Evolutionary conservation across 352 stramenopile species (phyloP).

Genomic region (Pythium plurisporium): DNA sequence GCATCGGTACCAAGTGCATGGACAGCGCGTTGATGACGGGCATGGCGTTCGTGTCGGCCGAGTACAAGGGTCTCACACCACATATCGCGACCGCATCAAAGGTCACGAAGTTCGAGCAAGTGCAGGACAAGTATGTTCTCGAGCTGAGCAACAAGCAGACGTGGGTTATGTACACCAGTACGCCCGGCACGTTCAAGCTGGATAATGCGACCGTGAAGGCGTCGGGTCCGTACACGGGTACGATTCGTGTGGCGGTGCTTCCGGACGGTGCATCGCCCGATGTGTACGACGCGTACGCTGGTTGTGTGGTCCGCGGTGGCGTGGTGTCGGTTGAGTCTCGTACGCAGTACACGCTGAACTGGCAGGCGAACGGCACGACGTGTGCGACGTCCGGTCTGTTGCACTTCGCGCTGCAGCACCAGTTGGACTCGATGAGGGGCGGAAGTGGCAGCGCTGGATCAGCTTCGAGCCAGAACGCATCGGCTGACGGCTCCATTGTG

Average conservation of each 20-base stretch:
- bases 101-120: constrained; percentile 35
- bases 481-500: constrained; percentile 27
- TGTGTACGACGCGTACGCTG: constrained; percentile 51
- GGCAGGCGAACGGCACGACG: constrained; percentile 40
- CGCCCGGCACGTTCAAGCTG: constrained; percentile 35
- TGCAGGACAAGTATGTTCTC: constrained; percentile 50
- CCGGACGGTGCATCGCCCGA: constrained; percentile 29
- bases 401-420: constrained; percentile 66
- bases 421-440: constrained; percentile 39
- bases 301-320: constrained; percentile 53
- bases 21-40: constrained; percentile 52
- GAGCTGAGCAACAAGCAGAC: constrained; percentile 63
- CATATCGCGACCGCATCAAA: constrained; percentile 43
- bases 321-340: constrained; percentile 48
- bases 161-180: constrained; percentile 68
- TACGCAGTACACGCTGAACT: constrained; percentile 59
- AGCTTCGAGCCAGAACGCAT: constrained; percentile 11
- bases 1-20: constrained; percentile 45
- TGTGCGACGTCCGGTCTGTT: constrained; percentile 44
- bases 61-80: constrained; percentile 52
- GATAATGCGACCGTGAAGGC: constrained; percentile 43
- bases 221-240: constrained; percentile 37
- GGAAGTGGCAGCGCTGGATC: constrained; percentile 11
- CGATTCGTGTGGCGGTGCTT: constrained; percentile 52
- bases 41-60: constrained; percentile 69